Conservation (phyloP, 2,329 filamentous ascomycete species). For the Thermoascus crustaceus region DNA sequence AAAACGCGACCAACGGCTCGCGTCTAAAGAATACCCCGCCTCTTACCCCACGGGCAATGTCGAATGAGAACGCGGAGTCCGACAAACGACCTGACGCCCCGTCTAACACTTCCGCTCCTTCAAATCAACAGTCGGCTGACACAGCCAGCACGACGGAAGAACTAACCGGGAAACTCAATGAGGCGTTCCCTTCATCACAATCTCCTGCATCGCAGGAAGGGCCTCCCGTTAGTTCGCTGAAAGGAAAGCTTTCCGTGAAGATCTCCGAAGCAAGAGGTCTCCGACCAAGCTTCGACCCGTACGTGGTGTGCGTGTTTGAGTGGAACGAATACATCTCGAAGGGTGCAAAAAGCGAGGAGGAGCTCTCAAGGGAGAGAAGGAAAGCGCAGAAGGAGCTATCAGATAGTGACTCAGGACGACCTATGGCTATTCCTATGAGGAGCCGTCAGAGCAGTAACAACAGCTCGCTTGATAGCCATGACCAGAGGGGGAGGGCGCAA, state of each 20-base stretch:
- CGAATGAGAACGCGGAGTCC: conserved; percentile 46
- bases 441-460: conserved; percentile 96
- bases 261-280: conserved; percentile 80
- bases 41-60: conserved; percentile 81
- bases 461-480: conserved; percentile 61
- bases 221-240: conserved; percentile 61
- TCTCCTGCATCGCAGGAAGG: conserved; percentile 30
- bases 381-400: conserved; percentile 52
- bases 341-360: conserved; percentile 59
- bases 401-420: conserved; percentile 70
- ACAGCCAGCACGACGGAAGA: conserved; percentile 25
- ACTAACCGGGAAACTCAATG: conserved; percentile 28
- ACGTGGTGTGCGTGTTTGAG: conserved; percentile 94
- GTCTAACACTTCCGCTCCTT: conserved; percentile 14
- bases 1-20: conserved; percentile 53
- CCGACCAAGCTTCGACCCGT: conserved; percentile 76
- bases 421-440: conserved; percentile 94
- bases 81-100: conserved; percentile 21
- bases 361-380: conserved; percentile 54
- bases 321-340: conserved; percentile 93
- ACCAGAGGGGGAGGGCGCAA: conserved; percentile 51
- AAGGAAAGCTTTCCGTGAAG: conserved; percentile 82
- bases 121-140: conserved; percentile 13
- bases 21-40: conserved; percentile 81
- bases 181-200: conserved; percentile 23